Base-by-base conservation (phyloP, 2,329 filamentous ascomycete species). In the Trichoderma pleuroti region DNA sequence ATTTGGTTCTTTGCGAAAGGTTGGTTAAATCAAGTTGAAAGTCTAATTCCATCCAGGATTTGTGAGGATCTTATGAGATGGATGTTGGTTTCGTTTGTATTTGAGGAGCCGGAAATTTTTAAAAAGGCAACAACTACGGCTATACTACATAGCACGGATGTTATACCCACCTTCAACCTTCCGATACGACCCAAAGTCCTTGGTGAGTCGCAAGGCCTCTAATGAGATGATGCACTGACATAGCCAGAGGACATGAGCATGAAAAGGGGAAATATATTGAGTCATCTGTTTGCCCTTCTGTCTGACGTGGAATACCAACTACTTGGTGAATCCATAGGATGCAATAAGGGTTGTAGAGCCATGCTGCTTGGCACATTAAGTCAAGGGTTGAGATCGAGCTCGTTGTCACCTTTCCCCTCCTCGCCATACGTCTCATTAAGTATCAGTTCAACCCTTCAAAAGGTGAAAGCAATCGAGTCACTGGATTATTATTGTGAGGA, bases 271-370 rank as follows among this genome's bases (percentile, higher is more conserved):
- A 12, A 11, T 6, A 12, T 46, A 46, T 21, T 46, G 1, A 0
- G 2, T 0, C 21, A 46, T 6, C 18, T 46, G 1, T 1, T 21
- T 9, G 1, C 7, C 10, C 42, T 3, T 21, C n/a, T 46, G 10
- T 0, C 10, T 6, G 4, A 2, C n/a, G 10, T 46, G 2, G 42
- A 3, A 46, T 4, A 5, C 2, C 42, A 46, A 46, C 42, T 46
- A 0, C 42, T 46, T 46, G 10, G n/a, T 3, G 0, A 21, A 12
- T n/a, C 42, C 1, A n/a, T 46, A 0, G 42, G 42, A 5, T 46
- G 42, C 1, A 46, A 21, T 1, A 5, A 46, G n/a, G 42, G 42
- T 0, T 46, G 42, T 21, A 46, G 42, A 12, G 4, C 42, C 1
- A 46, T 46, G 18, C n/a, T 46, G n/a, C 42, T 46, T 9, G 42